Base-by-base conservation (phyloP, 1,284 basidiomycete species). In the Papiliotrema nemorosa region DNA sequence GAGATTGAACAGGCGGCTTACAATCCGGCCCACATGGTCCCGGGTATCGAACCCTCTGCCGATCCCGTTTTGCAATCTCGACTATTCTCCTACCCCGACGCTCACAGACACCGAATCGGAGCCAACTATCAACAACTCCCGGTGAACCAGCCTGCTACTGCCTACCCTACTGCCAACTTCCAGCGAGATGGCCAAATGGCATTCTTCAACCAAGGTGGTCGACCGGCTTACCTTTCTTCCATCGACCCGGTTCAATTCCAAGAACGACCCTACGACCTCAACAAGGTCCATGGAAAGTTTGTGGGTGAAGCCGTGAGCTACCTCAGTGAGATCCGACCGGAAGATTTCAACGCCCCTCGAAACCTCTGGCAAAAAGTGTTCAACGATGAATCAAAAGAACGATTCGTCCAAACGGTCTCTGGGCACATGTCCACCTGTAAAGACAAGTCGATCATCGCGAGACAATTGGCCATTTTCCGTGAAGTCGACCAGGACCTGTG, bases 51-150 rank as follows among this genome's bases (percentile, higher is more conserved):
- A 78, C 81, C 90, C 31, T 85, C 86, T 16, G 82, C 84, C 33
- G 92, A 96, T 75, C 92, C 92, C 16, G 87, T 96, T 55, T 80
- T 96, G 57, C 92, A 96, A 74, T 86, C 86, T 25, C 88, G 92
- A 56, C 81, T 96, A 36, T 96, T 94, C 84, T 90, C 89, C 10
- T 97, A 97, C 80, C 88, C 90, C 4, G 92, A 96, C 73, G 89
- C 92, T 6, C 91, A 94, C 74, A 84, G 90, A 55, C 86, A 92
- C 78, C 85, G 75, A 25, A 63, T 72, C 50, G 66, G 67, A 22
- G 54, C 75, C 53, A 96, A 96, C 80, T 93, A 94, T 78, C 74
- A 84, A 64, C 89, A 94, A 70, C 78, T 97, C 13, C 91, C 91
- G 4, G 86, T 93, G 69, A 96, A 97, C 71, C 55, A 59, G 45